Conservation (phyloP, 495 filamentous ascomycete species). For the Neurospora sp. region DNA sequence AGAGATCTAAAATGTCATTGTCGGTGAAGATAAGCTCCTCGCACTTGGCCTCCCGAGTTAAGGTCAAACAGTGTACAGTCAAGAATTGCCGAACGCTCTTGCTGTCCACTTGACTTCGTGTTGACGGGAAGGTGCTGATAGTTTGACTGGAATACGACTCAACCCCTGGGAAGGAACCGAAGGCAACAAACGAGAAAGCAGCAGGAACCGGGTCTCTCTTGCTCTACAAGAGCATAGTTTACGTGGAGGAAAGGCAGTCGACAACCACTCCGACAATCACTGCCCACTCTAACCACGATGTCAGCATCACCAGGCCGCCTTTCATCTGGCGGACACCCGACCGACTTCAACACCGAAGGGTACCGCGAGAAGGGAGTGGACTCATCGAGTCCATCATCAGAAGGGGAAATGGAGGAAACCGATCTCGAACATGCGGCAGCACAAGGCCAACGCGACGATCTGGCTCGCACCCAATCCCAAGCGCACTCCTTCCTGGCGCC, state of each 20-base stretch:
- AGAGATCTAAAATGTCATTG: neutral
- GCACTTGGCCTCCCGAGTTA: neutral
- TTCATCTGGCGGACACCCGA: neutral
- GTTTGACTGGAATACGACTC: neutral
- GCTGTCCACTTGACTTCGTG: neutral
- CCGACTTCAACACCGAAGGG: neutral
- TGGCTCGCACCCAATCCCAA: neutral
- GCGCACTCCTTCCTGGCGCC: constrained; percentile 1
- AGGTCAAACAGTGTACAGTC: neutral
- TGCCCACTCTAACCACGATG: neutral
- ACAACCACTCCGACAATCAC: neutral
- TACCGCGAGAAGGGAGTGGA: neutral
- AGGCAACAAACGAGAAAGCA: neutral
- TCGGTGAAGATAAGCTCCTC: neutral
- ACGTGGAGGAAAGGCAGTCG: neutral
- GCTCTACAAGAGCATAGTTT: neutral
- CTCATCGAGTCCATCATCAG: neutral
- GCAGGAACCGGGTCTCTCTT: neutral
- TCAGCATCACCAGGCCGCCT: neutral
- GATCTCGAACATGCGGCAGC: neutral
- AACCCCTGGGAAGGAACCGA: neutral
- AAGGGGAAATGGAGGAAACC: neutral
- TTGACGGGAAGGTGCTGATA: neutral
- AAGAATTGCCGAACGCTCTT: neutral
- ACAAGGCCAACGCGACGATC: neutral